Percentiles rank a stretch among this genome's conserved stretches.
Evolutionary conservation across 257 asterid species (phyloP).

Genomic region (Echites panduratus): DNA sequence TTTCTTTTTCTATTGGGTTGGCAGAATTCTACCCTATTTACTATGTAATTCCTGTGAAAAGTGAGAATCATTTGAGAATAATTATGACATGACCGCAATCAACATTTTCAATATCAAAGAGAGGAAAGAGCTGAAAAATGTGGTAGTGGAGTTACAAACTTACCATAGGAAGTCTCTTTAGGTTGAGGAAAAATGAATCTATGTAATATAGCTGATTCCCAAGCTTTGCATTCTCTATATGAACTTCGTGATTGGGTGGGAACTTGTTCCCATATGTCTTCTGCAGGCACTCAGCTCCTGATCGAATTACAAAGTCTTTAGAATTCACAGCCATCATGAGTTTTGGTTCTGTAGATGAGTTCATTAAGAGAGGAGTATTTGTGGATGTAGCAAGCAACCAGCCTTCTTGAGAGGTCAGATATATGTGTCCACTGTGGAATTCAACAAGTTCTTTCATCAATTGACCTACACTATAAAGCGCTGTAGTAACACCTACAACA

Average conservation of each 20-base stretch:
- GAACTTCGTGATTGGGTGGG: slow-evolving; percentile 71
- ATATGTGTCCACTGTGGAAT: slow-evolving; percentile 83
- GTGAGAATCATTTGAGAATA: neutral
- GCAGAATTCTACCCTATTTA: neutral
- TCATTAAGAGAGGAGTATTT: slow-evolving; percentile 56
- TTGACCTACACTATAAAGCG: slow-evolving; percentile 86
- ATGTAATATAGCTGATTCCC: slow-evolving; percentile 61
- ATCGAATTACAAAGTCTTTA: slow-evolving; percentile 53
- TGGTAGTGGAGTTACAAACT: slow-evolving; percentile 12
- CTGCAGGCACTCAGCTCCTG: slow-evolving; percentile 73
- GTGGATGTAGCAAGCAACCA: slow-evolving; percentile 91
- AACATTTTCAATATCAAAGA: neutral
- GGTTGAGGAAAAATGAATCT: slow-evolving; percentile 80
- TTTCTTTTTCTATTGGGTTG: too few relatives aligned
- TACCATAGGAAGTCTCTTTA: slow-evolving; percentile 93
- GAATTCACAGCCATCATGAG: slow-evolving; percentile 80
- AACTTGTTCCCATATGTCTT: slow-evolving; percentile 43
- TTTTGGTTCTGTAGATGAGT: slow-evolving; percentile 55
- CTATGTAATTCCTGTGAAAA: neutral
- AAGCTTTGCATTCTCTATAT: slow-evolving; percentile 72
- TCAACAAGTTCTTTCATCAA: slow-evolving; percentile 88
- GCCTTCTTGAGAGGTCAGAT: slow-evolving; percentile 87
- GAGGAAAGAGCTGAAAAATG: neutral
- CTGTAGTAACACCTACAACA: slow-evolving; percentile 89
- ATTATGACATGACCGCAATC: neutral